A percentile compares a stretch with the other conserved stretches of the same genome.
These are phyloP conservation scores for Cochlearia excelsa DNA, from an alignment of 345 rosid genomes.

Conservation along the genomic window DNA sequence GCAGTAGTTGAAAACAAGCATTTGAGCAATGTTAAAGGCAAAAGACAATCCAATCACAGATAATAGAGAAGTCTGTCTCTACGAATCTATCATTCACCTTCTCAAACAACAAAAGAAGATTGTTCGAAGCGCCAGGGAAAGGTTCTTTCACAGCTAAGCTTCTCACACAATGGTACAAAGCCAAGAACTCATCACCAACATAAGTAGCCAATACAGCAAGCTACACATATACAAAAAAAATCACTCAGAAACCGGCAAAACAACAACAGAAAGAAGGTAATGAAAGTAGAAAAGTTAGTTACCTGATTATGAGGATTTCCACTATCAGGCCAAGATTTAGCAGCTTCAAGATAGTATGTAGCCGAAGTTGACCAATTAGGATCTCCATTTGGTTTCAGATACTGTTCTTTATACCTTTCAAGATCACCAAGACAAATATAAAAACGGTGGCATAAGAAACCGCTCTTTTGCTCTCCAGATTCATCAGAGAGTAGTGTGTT, in stretches of 20 bases:
- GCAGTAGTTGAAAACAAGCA: slow-evolving; percentile 44
- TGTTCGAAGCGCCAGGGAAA: slow-evolving; percentile 83
- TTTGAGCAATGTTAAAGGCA: slow-evolving; percentile 14
- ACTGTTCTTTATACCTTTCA: slow-evolving; percentile 78
- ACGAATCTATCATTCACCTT: slow-evolving; percentile 47
- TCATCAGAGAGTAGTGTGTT: slow-evolving; percentile 43
- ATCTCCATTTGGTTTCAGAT: slow-evolving; percentile 39
- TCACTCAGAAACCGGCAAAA: neutral
- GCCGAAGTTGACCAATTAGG: slow-evolving; percentile 82
- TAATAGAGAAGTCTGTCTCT: neutral
- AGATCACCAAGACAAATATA: slow-evolving; percentile 90
- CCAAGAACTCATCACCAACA: slow-evolving; percentile 84
- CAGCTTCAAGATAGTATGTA: slow-evolving; percentile 72
- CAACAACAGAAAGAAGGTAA: neutral
- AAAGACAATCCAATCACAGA: neutral
- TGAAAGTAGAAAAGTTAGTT: neutral
- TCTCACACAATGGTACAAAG: slow-evolving; percentile 86
- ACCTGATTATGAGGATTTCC: slow-evolving; percentile 97
- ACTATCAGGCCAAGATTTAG: slow-evolving; percentile 70
- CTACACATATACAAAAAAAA: slow-evolving; percentile 35
- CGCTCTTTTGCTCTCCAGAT: slow-evolving; percentile 41
- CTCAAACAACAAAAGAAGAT: slow-evolving; percentile 72
- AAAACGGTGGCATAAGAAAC: slow-evolving; percentile 76
- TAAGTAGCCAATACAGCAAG: slow-evolving; percentile 86
- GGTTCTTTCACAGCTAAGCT: slow-evolving; percentile 95